A percentile compares a stretch with the other conserved stretches of the same genome.
Evolutionary conservation across 2,329 filamentous ascomycete species (phyloP).

Genomic region (Sclerotinia trifoliorum): DNA sequence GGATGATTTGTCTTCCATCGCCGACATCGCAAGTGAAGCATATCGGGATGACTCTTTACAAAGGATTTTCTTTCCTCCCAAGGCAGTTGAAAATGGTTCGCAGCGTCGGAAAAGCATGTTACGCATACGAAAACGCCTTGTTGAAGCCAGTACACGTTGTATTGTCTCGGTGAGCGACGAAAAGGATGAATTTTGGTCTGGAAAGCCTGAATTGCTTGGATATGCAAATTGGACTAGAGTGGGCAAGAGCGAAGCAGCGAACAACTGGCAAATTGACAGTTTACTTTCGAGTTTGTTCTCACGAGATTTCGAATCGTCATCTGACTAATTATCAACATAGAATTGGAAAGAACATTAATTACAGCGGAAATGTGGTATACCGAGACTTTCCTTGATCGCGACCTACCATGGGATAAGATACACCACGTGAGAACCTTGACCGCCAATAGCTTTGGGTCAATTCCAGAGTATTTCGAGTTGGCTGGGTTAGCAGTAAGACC

Average conservation of each 20-base stretch:
- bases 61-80: slow-evolving; percentile 4
- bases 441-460: slow-evolving; percentile 2
- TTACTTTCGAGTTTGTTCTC: slow-evolving; percentile 3
- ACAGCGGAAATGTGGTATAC: slow-evolving; percentile 15
- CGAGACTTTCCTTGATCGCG: slow-evolving; percentile 8
- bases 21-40: not conserved
- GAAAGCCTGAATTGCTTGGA: slow-evolving; percentile 11
- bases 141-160: not conserved
- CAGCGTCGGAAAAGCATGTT: not conserved
- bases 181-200: slow-evolving; percentile 17
- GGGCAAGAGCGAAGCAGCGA: slow-evolving; percentile 15
- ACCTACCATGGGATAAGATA: slow-evolving; percentile 17
- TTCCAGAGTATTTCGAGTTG: slow-evolving; percentile 14
- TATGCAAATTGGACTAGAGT: slow-evolving; percentile 15
- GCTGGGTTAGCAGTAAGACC: slow-evolving; percentile 10
- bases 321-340: slow-evolving; percentile 2
- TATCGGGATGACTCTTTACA: slow-evolving; percentile 4
- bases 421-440: slow-evolving; percentile 1
- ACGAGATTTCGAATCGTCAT: not conserved
- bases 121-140: not conserved
- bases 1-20: not conserved
- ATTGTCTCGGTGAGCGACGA: slow-evolving; percentile 15
- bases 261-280: slow-evolving; percentile 16
- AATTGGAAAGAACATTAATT: slow-evolving; percentile 15
- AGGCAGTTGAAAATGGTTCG: slow-evolving; percentile 4